Base-by-base conservation (phyloP, 768 basidiomycete species). In the Pisolithus albus region DNA sequence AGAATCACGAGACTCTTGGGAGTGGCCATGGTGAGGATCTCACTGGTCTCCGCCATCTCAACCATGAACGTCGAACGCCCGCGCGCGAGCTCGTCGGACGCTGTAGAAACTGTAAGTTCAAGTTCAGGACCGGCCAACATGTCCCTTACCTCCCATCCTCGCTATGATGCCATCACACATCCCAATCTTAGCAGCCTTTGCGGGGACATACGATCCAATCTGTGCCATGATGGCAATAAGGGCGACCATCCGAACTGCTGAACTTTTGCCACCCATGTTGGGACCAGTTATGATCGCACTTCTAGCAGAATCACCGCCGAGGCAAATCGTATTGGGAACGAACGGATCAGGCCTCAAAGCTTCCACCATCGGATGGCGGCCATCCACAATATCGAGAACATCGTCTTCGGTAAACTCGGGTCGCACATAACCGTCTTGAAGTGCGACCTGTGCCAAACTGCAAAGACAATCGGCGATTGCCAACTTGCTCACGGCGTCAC, bases 41-140 rank as follows among this genome's bases (percentile, higher is more conserved):
- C 90, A 59, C 84, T 86, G 0, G 94, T 96, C 65, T 97, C 93
- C 5, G 86, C 77, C 76, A 98, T 85, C 68, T 99, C 95, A 3
- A 97, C 90, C 94, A 96, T 96, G 65, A 97, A 96, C 0, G 89
- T 98, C 0, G 92, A 95, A 7, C 90, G 81, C 0, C 92, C 92
- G 37, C 86, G 78, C 6, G 83, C 79, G 23, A 97, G 68, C 56
- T 96, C 92, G 63, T 98, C 95, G 9, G 83, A 86, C 0, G 95
- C 95, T 86, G 52, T 11, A 19, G 24, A 40, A 49, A 40, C 7
- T 8, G 36, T 57, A 38, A 57, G 42, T 9, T 24, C 30, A 40
- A 21, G 19, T 37, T 15, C 23, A 24, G 39, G 2, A 44, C 46
- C 34, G 44, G n/a, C 40, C 28, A 46, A 47, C 32, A 42, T 39